Percentiles rank a stretch among this genome's conserved stretches.
Evolutionary conservation across 1,284 basidiomycete species (phyloP).

Genomic region (Mycena citricolor): DNA sequence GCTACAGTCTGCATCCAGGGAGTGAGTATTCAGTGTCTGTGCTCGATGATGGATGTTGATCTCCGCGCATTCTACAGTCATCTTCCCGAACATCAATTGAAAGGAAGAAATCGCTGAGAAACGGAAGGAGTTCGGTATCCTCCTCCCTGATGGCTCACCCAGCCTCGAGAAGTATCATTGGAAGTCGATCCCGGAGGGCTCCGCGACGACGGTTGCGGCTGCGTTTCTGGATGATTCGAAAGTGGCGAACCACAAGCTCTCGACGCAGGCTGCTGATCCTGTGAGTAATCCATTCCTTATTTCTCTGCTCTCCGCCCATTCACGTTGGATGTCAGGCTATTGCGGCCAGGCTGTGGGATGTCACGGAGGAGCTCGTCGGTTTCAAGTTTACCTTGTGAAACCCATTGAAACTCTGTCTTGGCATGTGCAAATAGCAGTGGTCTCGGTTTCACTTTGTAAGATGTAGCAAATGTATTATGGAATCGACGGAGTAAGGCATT

Average conservation of each 20-base stretch:
- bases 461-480: too few species aligned
- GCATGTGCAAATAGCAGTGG: too few species aligned
- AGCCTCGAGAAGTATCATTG: too few species aligned
- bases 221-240: not conserved
- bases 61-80: not conserved
- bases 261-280: constrained; percentile 1
- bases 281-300: not conserved
- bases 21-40: too few species aligned
- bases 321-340: not conserved
- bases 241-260: not conserved
- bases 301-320: not conserved
- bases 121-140: not conserved
- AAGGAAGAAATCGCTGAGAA: constrained; percentile 4
- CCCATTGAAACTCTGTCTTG: too few species aligned
- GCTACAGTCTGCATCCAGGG: constrained; percentile 6
- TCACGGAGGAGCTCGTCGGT: constrained; percentile 10
- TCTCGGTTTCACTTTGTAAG: too few species aligned
- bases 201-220: not conserved
- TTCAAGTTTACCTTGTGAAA: too few species aligned
- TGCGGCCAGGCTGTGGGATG: constrained; percentile 5
- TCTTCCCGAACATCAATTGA: not conserved
- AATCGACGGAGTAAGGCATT: too few species aligned
- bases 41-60: too few species aligned
- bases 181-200: too few species aligned
- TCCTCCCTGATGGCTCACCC: not conserved